These are phyloP conservation scores for Aspergillus sp. DNA, from an alignment of 2,329 filamentous ascomycete species.

Conservation along the genomic window DNA sequence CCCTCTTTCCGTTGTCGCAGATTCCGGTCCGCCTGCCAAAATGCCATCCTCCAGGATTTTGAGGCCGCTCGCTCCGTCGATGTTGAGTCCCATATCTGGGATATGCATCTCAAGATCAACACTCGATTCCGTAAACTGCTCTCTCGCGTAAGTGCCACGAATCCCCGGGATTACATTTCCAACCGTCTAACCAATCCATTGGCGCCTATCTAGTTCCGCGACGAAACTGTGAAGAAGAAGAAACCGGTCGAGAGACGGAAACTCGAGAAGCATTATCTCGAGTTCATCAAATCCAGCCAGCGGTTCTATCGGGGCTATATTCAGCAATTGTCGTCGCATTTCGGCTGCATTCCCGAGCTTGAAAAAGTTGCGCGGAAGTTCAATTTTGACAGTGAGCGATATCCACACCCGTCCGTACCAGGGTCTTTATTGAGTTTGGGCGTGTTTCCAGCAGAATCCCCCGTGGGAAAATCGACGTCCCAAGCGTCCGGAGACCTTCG, in stretches of 20 bases:
- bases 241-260: conserved; percentile 68
- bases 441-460: conserved; percentile 36
- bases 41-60: conserved; percentile 67
- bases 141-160: conserved; percentile 46
- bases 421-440: conserved; percentile 7
- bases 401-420: conserved; percentile 6
- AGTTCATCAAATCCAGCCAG: conserved; percentile 84
- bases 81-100: conserved; percentile 74
- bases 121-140: conserved; percentile 72
- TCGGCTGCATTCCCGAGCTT: conserved; percentile 58
- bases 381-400: conserved; percentile 46
- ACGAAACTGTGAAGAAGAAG: conserved; percentile 52
- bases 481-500: conserved; percentile 53
- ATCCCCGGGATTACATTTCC: not conserved
- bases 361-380: conserved; percentile 56
- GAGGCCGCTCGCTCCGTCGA: conserved; percentile 52
- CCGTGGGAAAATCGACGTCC: conserved; percentile 43
- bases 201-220: conserved; percentile 43
- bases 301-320: conserved; percentile 87
- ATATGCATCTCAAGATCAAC: conserved; percentile 74
- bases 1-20: conserved; percentile 39
- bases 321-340: conserved; percentile 67
- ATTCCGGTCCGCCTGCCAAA: conserved; percentile 70
- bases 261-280: conserved; percentile 75
- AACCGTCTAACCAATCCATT: conserved; percentile 6